phyloP scores from a whole-genome alignment of 768 basidiomycete genomes.

The Tylopilus subfusipes region DNA sequence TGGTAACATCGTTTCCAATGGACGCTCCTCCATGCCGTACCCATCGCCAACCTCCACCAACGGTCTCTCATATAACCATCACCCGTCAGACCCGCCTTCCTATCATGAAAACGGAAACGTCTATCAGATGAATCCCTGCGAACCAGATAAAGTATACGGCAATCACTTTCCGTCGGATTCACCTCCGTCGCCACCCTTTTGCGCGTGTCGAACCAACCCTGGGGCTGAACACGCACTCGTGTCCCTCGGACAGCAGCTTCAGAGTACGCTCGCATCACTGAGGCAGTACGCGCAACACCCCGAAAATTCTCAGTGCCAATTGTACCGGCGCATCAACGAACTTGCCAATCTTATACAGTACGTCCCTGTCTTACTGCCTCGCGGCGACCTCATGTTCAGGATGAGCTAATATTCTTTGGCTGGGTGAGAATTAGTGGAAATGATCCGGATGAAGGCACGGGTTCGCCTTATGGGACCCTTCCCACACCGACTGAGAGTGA shows the following conservation, averaged over 20 bases:
- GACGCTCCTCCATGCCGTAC: conserved; percentile 32
- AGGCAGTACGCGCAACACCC: conserved; percentile 61
- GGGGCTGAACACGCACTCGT: conserved; percentile 57
- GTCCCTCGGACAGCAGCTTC: conserved; percentile 60
- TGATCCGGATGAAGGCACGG: conserved; percentile 47
- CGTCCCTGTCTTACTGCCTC: conserved; percentile 36
- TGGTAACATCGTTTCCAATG: conserved; percentile 28
- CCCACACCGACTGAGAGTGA: conserved; percentile 64
- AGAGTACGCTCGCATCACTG: conserved; percentile 51
- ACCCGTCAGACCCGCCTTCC: conserved; percentile 31
- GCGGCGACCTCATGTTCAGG: conserved; percentile 31
- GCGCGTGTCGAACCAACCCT: conserved; percentile 63
- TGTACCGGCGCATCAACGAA: conserved; percentile 59
- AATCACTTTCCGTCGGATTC: conserved; percentile 31
- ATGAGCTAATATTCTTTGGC: conserved; percentile 29
- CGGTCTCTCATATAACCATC: conserved; percentile 32
- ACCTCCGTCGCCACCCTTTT: conserved; percentile 41
- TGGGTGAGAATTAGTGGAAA: conserved; percentile 43
- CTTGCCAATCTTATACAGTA: conserved; percentile 65
- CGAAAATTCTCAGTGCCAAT: conserved; percentile 47
- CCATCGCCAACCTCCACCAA: conserved; percentile 34
- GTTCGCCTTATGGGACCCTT: conserved; percentile 50
- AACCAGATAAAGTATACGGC: conserved; percentile 33
- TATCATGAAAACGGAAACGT: conserved; percentile 36
- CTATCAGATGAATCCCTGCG: conserved; percentile 35